Evolutionary conservation across 2,329 filamentous ascomycete species (phyloP), one percentile per base, ranked within the genome.

Genomic region (Trichoderma harzianum): DNA sequence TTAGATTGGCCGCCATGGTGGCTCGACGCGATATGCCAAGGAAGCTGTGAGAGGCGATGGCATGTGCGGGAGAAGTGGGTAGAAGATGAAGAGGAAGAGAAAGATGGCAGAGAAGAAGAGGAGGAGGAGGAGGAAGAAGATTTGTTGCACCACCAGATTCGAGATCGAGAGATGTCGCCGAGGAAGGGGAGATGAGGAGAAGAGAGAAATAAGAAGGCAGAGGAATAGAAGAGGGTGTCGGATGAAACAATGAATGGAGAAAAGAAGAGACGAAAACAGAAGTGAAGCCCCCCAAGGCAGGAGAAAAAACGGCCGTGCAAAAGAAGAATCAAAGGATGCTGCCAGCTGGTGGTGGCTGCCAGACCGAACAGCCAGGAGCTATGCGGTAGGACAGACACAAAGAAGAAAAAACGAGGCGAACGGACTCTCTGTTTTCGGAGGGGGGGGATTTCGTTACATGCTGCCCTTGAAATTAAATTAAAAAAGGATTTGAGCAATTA

Each of bases 261-360:
- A 28, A 34, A 26, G 30, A 32, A 51, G 10, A 24, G 65, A 32
- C n/a, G 18, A 60, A n/a, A 60, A 32, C 28, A 32, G 28, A 60
- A 21, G 11, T 8, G 18, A 32, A 16, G 21, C 11, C 24, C 11
- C 34, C 12, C 28, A 34, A 34, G 53, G 11, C 2, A 24, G 21
- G 12, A 5, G 26, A 43, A 26, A 8, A 43, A 43, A n/a, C 7
- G 24, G 14, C 7, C 11, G 57, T 60, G 57, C 57, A 21, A 34
- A 21, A 3, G 39, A 43, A 43, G 36, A 36, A 51, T 34, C 28
- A n/a, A 34, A 12, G 57, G 28, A 60, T 18, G 58, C 21, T 51
- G 66, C 57, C 58, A 61, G 70, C 21, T 60, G 70, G 43, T 53
- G 55, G 55, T 61, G 55, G 55, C 66, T 30, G 66, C 39, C 66